Percentiles rank a stretch among this genome's conserved stretches.
Evolutionary conservation across 2,329 filamentous ascomycete genomes (phyloP).

Genomic region (Coniochaeta sp.): DNA sequence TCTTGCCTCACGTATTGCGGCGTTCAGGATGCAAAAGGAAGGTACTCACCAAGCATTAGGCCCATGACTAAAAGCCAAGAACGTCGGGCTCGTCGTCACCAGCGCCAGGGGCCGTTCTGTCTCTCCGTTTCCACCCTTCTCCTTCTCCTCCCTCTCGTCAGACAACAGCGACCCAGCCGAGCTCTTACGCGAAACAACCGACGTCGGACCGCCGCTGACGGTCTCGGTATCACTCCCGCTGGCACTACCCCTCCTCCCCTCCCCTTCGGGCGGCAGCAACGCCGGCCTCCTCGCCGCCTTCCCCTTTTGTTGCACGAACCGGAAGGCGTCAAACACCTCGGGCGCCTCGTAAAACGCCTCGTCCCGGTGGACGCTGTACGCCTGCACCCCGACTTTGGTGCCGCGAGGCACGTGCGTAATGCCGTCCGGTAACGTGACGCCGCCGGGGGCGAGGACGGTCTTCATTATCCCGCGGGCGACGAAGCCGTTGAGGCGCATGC

Average conservation of each 20-base stretch:
- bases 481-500: constrained; percentile 31
- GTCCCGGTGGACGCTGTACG: constrained; percentile 25
- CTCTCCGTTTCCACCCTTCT: constrained; percentile 4
- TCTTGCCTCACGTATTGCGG: not conserved
- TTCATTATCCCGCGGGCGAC: constrained; percentile 27
- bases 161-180: not conserved
- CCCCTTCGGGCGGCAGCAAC: not conserved
- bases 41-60: constrained; percentile 27
- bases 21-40: not conserved
- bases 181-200: not conserved
- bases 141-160: constrained; percentile 6
- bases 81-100: constrained; percentile 23
- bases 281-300: not conserved
- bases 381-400: constrained; percentile 26
- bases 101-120: constrained; percentile 17
- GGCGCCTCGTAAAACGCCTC: constrained; percentile 24
- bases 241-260: not conserved
- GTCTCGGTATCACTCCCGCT: constrained; percentile 5
- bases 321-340: constrained; percentile 27
- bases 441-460: constrained; percentile 24
- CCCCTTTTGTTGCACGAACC: constrained; percentile 17
- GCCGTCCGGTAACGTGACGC: constrained; percentile 25
- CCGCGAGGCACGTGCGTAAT: constrained; percentile 24
- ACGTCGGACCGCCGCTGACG: not conserved
- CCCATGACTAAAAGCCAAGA: constrained; percentile 29